phyloP scores from a whole-genome alignment of 306 rosid genomes.

The Lathyrus aphaca region DNA sequence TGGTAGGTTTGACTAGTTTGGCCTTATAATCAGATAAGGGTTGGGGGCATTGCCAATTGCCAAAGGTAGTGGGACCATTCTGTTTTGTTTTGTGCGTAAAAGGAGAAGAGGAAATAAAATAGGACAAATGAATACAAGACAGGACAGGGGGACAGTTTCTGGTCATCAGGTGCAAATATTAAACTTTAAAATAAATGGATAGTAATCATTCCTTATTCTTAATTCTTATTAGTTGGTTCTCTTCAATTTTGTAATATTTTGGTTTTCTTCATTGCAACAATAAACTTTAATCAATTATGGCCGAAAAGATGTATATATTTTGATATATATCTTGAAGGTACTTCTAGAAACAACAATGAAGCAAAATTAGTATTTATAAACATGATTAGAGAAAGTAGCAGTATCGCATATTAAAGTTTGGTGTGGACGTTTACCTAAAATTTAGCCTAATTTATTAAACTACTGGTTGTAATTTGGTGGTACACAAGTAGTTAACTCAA shows the following conservation, averaged over 20 bases:
- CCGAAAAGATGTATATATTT: no score
- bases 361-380: no score
- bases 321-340: no score
- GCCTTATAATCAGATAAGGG: conserved; percentile 28
- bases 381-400: no score
- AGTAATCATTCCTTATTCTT: background rate
- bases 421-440: no score
- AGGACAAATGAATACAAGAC: conserved; percentile 19
- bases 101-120: background rate
- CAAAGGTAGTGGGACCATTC: conserved; percentile 31
- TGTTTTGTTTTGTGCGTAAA: conserved; percentile 19
- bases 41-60: conserved; percentile 10
- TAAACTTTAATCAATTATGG: no score
- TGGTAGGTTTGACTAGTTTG: conserved; percentile 33
- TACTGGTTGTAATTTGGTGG: no score
- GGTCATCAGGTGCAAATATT: conserved; percentile 40
- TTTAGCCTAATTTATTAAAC: no score
- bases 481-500: no score
- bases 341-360: no score
- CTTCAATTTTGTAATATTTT: background rate
- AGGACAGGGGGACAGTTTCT: conserved; percentile 42
- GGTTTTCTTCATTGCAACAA: background rate
- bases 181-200: background rate
- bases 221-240: background rate
- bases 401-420: no score